Conservation (phyloP, 768 basidiomycete genomes). For the Rhodosporidiobolus odoratus region DNA sequence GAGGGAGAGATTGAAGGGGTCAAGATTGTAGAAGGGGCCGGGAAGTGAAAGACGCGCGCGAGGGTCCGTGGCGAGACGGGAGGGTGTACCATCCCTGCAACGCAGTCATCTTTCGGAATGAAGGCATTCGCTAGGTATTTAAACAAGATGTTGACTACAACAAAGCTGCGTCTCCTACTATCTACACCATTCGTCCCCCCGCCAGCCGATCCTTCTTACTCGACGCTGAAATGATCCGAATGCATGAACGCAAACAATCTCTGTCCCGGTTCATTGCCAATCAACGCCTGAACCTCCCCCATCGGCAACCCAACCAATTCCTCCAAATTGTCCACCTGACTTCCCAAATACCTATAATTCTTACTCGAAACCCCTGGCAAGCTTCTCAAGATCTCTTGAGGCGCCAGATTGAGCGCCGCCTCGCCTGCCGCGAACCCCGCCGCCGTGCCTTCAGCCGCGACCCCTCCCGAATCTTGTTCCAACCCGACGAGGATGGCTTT, state of each 20-base stretch:
- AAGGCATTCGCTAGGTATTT: no score
- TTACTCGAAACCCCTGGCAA: constrained; percentile 80
- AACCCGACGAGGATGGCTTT: constrained; percentile 75
- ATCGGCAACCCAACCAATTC: constrained; percentile 65
- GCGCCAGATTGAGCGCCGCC: constrained; percentile 56
- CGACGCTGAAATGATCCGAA: constrained; percentile 20
- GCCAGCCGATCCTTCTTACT: background rate
- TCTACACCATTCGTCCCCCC: background rate
- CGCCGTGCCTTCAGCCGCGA: constrained; percentile 47
- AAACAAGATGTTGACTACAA: no score
- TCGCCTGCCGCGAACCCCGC: constrained; percentile 56
- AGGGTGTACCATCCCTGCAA: no score
- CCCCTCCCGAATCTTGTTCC: constrained; percentile 56
- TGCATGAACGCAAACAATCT: constrained; percentile 77
- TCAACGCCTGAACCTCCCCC: constrained; percentile 61
- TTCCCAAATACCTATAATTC: constrained; percentile 79
- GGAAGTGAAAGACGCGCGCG: background rate
- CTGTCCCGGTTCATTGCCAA: constrained; percentile 77
- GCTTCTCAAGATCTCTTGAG: constrained; percentile 73
- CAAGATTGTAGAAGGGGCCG: background rate
- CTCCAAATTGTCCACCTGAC: constrained; percentile 67
- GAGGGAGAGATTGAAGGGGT: constrained; percentile 21
- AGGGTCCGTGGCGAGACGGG: no score
- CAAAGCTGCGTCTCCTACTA: no score
- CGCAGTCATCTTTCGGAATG: no score